phyloP scores from a whole-genome alignment of 495 filamentous ascomycete genomes.

The Elasticomyces elasticus region DNA sequence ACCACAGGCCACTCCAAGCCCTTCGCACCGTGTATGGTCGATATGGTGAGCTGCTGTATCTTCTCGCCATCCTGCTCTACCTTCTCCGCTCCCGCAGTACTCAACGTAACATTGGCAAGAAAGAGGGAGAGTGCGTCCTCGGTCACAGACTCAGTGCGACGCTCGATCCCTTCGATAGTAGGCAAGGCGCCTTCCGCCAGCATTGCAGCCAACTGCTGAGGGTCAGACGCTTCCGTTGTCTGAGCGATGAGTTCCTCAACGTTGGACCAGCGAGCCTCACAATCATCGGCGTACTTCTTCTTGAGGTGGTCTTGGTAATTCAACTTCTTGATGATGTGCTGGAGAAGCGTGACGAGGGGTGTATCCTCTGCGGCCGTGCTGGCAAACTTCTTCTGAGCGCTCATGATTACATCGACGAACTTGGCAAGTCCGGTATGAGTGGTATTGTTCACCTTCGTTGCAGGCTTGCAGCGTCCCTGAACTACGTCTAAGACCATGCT shows the following conservation, averaged over 20 bases:
- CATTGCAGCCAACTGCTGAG: constrained; percentile 35
- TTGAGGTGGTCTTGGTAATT: constrained; percentile 64
- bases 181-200: constrained; percentile 61
- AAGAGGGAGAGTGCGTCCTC: constrained; percentile 68
- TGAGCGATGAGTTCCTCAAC: constrained; percentile 79
- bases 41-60: constrained; percentile 68
- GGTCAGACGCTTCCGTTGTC: constrained; percentile 52
- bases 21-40: constrained; percentile 94
- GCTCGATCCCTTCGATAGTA: constrained; percentile 62
- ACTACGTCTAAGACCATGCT: constrained; percentile 55
- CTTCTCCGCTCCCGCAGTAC: constrained; percentile 51
- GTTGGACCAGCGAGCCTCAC: constrained; percentile 77
- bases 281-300: constrained; percentile 57
- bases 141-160: constrained; percentile 46
- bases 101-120: constrained; percentile 79
- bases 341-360: constrained; percentile 59
- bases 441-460: constrained; percentile 57
- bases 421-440: constrained; percentile 55
- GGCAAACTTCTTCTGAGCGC: constrained; percentile 47
- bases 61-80: constrained; percentile 47
- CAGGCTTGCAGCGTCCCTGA: constrained; percentile 56
- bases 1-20: constrained; percentile 96
- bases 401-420: constrained; percentile 54
- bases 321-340: constrained; percentile 62
- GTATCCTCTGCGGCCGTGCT: constrained; percentile 35